A percentile compares a stretch with the other conserved stretches of the same genome.
These are phyloP conservation scores for Plasmodium blacklocki DNA, from an alignment of 169 alveolate species.

Conservation along the genomic window DNA sequence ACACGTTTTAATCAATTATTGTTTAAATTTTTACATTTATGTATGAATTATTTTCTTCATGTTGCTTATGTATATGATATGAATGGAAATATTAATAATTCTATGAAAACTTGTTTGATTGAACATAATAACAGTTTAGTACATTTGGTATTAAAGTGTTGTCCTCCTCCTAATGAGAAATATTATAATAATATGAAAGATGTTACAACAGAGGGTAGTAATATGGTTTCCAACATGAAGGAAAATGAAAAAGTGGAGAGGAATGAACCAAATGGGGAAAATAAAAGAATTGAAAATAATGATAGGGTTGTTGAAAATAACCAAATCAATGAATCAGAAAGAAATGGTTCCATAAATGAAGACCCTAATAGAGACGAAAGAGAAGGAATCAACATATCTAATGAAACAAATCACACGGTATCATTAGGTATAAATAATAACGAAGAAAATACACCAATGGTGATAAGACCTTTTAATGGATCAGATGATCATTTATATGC, in stretches of 20 bases:
- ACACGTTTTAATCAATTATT: conserved; percentile 68
- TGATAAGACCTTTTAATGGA: conserved; percentile 1
- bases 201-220: neutral
- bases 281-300: neutral
- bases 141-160: conserved; percentile 48
- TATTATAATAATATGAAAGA: neutral
- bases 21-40: conserved; percentile 80
- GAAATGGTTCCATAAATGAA: neutral
- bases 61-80: conserved; percentile 73
- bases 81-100: conserved; percentile 34
- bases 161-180: conserved; percentile 62
- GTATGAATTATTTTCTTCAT: conserved; percentile 76
- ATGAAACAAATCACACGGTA: conserved; percentile 5
- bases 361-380: neutral
- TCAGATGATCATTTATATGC: conserved; percentile 47
- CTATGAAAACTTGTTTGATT: conserved; percentile 42
- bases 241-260: neutral
- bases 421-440: too few relatives aligned
- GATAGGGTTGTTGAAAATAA: conserved; percentile 10
- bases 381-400: neutral
- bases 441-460: too few relatives aligned
- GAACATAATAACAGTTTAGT: conserved; percentile 50
- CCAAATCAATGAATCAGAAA: neutral
- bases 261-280: neutral
- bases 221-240: neutral